phyloP scores from a whole-genome alignment of 768 basidiomycete genomes.

The Leucosporidium scottii region DNA sequence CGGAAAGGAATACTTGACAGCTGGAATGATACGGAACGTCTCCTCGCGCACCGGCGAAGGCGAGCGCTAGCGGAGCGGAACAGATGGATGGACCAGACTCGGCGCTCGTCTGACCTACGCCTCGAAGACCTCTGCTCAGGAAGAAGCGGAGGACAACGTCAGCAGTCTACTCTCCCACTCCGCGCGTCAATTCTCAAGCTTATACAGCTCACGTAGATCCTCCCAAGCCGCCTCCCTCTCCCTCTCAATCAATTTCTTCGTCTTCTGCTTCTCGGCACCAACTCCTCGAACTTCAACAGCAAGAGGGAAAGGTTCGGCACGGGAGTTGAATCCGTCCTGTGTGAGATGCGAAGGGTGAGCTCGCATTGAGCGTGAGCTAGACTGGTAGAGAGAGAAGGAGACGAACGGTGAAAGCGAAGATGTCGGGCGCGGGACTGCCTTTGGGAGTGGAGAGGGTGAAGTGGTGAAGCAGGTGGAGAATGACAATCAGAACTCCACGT shows the following conservation, averaged over 20 bases:
- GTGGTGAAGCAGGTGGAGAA: slow-evolving; percentile 4
- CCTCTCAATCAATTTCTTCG: neutral
- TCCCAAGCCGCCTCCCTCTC: neutral
- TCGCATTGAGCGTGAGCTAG: neutral
- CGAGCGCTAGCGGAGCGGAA: too few species aligned
- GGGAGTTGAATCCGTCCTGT: neutral
- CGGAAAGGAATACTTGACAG: too few species aligned
- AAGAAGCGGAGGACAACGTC: too few species aligned
- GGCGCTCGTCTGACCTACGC: too few species aligned
- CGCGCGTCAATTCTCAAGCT: too few species aligned
- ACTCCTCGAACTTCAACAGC: neutral
- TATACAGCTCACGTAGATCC: neutral
- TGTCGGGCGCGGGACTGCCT: neutral
- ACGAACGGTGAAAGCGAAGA: slow-evolving; percentile 9
- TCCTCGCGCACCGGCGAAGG: too few species aligned
- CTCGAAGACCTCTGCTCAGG: too few species aligned
- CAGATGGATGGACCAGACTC: too few species aligned
- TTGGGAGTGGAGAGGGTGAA: neutral
- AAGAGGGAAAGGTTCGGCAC: neutral
- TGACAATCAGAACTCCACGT: neutral
- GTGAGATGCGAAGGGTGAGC: neutral
- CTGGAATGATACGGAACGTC: too few species aligned
- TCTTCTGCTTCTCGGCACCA: neutral
- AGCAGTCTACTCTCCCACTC: too few species aligned
- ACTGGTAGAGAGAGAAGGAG: neutral